Conservation (phyloP, 768 basidiomycete genomes). For the Suillus occidentalis region DNA sequence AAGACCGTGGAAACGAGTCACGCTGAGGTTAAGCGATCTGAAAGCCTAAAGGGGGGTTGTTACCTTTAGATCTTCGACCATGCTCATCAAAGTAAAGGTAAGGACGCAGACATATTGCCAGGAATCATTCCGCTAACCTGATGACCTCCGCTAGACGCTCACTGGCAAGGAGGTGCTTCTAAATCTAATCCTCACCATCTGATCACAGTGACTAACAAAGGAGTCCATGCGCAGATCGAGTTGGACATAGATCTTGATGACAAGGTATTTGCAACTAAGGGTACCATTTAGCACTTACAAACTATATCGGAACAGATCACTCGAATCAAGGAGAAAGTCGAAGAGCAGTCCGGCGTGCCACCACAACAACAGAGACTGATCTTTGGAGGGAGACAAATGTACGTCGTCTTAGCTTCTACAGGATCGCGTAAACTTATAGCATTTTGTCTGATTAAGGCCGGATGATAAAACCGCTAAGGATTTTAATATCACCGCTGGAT, state of each 20-base stretch:
- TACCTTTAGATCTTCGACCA: constrained; percentile 27
- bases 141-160: constrained; percentile 60
- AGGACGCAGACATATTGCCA: constrained; percentile 12
- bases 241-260: constrained; percentile 91
- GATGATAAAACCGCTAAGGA: constrained; percentile 92
- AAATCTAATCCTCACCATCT: constrained; percentile 3
- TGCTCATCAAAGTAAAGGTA: constrained; percentile 93
- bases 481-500: constrained; percentile 79
- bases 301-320: constrained; percentile 57
- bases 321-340: constrained; percentile 96
- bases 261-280: constrained; percentile 47
- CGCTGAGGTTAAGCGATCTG: not conserved
- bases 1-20: constrained; percentile 3
- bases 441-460: constrained; percentile 49
- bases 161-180: constrained; percentile 93
- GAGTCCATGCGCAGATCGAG: constrained; percentile 63
- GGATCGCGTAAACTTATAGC: not conserved
- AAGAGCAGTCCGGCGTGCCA: constrained; percentile 97
- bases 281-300: not conserved
- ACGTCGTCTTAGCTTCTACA: constrained; percentile 28
- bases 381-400: constrained; percentile 93
- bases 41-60: not conserved
- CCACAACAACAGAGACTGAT: constrained; percentile 95
- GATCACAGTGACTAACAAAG: constrained; percentile 14
- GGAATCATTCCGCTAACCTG: constrained; percentile 1